Evolutionary conservation across 352 stramenopile genomes (phyloP), one percentile per base, ranked within the genome.

Genomic region (Lagenidium sp.): DNA sequence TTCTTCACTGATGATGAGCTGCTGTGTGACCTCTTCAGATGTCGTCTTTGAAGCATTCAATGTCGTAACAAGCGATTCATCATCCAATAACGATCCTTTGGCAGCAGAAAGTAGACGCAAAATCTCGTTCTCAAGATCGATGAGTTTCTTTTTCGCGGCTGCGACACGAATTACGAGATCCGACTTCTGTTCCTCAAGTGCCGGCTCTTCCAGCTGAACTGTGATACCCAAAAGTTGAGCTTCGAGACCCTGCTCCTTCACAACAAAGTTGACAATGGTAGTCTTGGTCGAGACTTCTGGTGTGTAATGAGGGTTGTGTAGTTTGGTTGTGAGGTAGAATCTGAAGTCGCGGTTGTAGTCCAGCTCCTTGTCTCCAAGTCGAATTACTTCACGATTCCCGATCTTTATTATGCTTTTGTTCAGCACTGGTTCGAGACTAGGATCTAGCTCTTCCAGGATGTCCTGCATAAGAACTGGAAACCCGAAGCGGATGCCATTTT

Each of bases 291-390:
- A 96, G 13, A 98, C 82, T 39, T 97, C 88, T 2, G 93, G 93
- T 0, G 86, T 96, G 54, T 98, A 98, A 50, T 98, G 93, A 7
- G 94, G 94, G 53, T 98, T 98, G 30, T 85, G 78, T 20, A 98
- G 68, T 59, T 98, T 98, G 8, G 94, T 98, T 4, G 94, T 98
- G 22, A 98, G 73, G 57, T 97, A 98, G 31, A 98, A 93, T 0
- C 82, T 70, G 58, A 98, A 98, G 31, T 96, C 82, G 16, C 84
- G 66, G 18, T 93, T 95, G 68, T 97, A 98, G 46, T 98, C 94
- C 3, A 98, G 63, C 42, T 97, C 92, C 45, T 97, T 98, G 53
- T 98, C 94, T 0, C 94, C 94, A 0, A 98, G 53, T 11, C 84
- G 82, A 6, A 98, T 90, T 4, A 97, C 63, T 41, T 97, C 82